Evolutionary conservation across 1,284 basidiomycete species (phyloP).

Genomic region (Tremellales sp.): DNA sequence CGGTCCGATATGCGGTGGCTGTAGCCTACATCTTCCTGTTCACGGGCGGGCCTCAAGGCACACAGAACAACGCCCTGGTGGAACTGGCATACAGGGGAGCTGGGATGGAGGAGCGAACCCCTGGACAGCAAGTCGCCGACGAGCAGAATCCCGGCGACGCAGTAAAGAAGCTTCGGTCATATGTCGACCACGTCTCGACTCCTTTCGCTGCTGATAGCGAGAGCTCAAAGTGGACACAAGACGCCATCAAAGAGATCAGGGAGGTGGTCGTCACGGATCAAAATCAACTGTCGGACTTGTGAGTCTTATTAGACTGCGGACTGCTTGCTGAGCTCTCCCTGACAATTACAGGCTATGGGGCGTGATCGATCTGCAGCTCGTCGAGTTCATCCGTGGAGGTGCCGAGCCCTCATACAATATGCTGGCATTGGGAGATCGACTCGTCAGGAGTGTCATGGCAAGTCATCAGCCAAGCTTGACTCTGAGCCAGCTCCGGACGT

Average conservation of each 20-base stretch:
- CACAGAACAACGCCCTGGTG: conserved; percentile 10
- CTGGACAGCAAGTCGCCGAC: neutral
- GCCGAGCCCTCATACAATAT: conserved; percentile 25
- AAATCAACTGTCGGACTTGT: conserved; percentile 23
- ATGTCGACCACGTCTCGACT: conserved; percentile 26
- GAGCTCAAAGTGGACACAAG: conserved; percentile 30
- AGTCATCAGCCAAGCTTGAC: conserved; percentile 14
- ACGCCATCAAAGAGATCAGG: conserved; percentile 22
- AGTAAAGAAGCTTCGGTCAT: conserved; percentile 16
- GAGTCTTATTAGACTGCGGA: conserved; percentile 1
- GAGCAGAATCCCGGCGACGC: conserved; percentile 3
- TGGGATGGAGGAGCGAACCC: conserved; percentile 9
- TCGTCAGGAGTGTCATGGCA: conserved; percentile 17
- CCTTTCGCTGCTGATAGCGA: conserved; percentile 26
- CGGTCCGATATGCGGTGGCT: conserved; percentile 26
- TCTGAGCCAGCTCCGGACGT: conserved; percentile 14
- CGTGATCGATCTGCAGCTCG: conserved; percentile 27
- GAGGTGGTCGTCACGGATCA: conserved; percentile 18
- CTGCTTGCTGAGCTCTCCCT: conserved; percentile 2
- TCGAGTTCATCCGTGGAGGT: conserved; percentile 29
- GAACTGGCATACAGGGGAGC: conserved; percentile 26
- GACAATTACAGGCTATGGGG: conserved; percentile 23
- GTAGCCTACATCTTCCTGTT: conserved; percentile 31
- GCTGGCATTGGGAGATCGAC: conserved; percentile 26
- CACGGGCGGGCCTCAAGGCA: conserved; percentile 9